Evolutionary conservation across 192 early-diverging fungal genomes (phyloP), one percentile per base, ranked within the genome.

Genomic region (Lobosporangium transversale): DNA sequence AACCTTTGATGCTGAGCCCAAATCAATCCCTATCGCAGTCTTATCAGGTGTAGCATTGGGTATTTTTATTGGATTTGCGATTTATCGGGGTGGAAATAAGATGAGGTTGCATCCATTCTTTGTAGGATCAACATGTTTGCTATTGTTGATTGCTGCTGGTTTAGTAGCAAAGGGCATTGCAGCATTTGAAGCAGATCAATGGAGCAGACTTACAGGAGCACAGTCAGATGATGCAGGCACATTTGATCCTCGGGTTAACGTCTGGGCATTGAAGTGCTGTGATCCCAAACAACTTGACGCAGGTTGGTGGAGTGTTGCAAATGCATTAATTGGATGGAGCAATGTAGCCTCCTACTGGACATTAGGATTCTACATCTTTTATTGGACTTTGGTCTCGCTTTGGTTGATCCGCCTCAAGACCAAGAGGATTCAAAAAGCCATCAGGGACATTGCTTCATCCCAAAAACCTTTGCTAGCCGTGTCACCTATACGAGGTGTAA

Each of bases 91-190:
- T 42, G 91, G 92, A 20, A 86, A 88, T 43, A 58, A 83, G 26
- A 81, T 95, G 83, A 69, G 82, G 1, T 78, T 97, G 35, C 85
- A 89, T 48, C 87, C 87, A 74, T 97, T 95, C 83, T 95, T 95
- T 80, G 85, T 90, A 10, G 59, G 79, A 18, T 89, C 89, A 10
- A 91, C 94, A 0, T 80, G 83, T 50, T 36, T 96, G 20, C 64
- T 97, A 31, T 88, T 95, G 30, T 79, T 96, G 31, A 85, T 97
- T 32, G 87, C 92, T 60, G 92, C 93, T 10, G 95, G 95, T 1
- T 70, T 97, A 27, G 85, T 94, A 24, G 76, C 93, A n/a, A 89
- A 82, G 47, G 68, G 83, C 18, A 87, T 94, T 36, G 84, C 86
- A 24, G 82, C 56, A 49, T 92, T 95, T 66, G 89, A 95, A 78